Percentiles rank a stretch among this genome's conserved stretches.
These are phyloP conservation scores for Solanum commersonii DNA, from an alignment of 257 asterid genomes.

Conservation along the genomic window DNA sequence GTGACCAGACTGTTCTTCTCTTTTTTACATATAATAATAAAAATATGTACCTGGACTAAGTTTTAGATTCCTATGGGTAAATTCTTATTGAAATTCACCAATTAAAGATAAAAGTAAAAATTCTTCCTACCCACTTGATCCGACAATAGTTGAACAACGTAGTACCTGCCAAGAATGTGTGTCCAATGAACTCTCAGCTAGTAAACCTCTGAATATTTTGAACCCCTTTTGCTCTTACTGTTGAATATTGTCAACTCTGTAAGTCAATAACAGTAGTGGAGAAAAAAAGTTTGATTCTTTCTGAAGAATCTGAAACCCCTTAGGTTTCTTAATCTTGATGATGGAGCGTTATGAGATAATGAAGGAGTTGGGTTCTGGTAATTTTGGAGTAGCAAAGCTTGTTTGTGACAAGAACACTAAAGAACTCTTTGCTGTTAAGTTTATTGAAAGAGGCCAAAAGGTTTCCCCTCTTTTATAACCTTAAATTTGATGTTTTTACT, in stretches of 20 bases:
- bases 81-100: not conserved
- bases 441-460: slow-evolving; percentile 34
- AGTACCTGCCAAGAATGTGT: not conserved
- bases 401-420: slow-evolving; percentile 23
- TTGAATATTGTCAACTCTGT: not conserved
- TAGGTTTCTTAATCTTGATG: not conserved
- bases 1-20: not conserved
- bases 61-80: not conserved
- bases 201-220: not conserved
- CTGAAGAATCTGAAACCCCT: not conserved
- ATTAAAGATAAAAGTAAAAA: not conserved
- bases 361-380: slow-evolving; percentile 59
- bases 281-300: not conserved
- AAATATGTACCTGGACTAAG: not conserved
- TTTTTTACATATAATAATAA: not conserved
- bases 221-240: not conserved
- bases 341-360: slow-evolving; percentile 58
- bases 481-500: not conserved
- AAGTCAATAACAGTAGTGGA: not conserved
- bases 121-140: not conserved
- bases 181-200: not conserved
- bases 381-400: slow-evolving; percentile 77
- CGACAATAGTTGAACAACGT: not conserved
- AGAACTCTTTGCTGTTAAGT: slow-evolving; percentile 29
- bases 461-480: not conserved